Percentiles rank a stretch among this genome's conserved stretches.
Evolutionary conservation across 176 grass and related monocot species (phyloP).

Genomic region (Tillandsia leiboldiana): DNA sequence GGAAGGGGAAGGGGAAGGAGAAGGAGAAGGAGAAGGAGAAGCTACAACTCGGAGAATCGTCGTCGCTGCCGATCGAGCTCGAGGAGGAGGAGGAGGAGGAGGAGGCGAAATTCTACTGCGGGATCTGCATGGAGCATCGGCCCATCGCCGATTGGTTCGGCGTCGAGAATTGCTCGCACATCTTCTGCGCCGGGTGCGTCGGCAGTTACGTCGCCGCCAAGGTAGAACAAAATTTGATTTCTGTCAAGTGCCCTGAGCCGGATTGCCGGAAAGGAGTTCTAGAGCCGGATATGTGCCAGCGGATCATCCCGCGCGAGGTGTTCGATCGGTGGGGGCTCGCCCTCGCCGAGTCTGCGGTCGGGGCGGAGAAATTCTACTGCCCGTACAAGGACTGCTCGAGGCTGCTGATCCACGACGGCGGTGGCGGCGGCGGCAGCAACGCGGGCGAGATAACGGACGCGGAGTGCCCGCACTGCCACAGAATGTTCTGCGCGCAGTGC

Average conservation of each 20-base stretch:
- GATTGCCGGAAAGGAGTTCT: slow-evolving; percentile 26
- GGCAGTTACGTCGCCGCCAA: slow-evolving; percentile 25
- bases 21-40: slow-evolving; percentile 5
- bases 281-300: slow-evolving; percentile 31
- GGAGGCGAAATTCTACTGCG: slow-evolving; percentile 23
- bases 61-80: too few relatives aligned
- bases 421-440: background rate
- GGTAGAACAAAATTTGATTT: slow-evolving; percentile 23
- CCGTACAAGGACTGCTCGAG: slow-evolving; percentile 69
- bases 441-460: slow-evolving; percentile 20
- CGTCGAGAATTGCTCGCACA: slow-evolving; percentile 29
- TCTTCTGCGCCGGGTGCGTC: slow-evolving; percentile 39
- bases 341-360: slow-evolving; percentile 48
- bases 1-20: slow-evolving; percentile 9
- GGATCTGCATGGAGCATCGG: slow-evolving; percentile 45
- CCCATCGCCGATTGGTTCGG: slow-evolving; percentile 17
- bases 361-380: slow-evolving; percentile 52
- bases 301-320: slow-evolving; percentile 31
- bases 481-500: slow-evolving; percentile 51
- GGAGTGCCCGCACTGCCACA: slow-evolving; percentile 60
- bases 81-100: background rate
- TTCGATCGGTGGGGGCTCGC: slow-evolving; percentile 42
- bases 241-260: slow-evolving; percentile 43
- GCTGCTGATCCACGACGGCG: slow-evolving; percentile 29
- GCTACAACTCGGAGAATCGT: background rate